Evolutionary conservation across 257 asterid species (phyloP).

Genomic region (Plantago major): DNA sequence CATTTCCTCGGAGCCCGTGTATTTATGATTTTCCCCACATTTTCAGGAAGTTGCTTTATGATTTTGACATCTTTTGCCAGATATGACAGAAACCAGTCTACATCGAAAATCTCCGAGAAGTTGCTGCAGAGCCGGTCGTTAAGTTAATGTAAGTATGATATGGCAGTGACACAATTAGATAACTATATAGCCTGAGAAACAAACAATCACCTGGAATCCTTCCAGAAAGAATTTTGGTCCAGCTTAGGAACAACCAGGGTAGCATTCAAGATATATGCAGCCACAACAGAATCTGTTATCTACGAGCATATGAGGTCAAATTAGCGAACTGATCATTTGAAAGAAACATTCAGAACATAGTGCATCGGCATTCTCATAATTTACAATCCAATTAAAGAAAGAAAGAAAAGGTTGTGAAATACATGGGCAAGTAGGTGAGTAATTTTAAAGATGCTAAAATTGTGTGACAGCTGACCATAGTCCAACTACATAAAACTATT

Average conservation of each 20-base stretch:
- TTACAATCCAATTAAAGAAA: no score
- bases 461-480: no score
- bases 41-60: slow-evolving; percentile 43
- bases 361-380: not conserved
- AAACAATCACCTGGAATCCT: slow-evolving; percentile 53
- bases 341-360: not conserved
- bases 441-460: no score
- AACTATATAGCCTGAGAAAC: not conserved
- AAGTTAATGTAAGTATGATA: not conserved
- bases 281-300: slow-evolving; percentile 82
- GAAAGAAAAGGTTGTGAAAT: no score
- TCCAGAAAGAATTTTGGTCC: slow-evolving; percentile 80
- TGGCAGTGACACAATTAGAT: not conserved
- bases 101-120: slow-evolving; percentile 73
- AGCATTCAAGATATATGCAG: slow-evolving; percentile 71
- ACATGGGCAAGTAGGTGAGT: no score
- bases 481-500: no score
- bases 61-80: slow-evolving; percentile 51
- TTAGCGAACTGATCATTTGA: not conserved
- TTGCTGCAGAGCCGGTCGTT: slow-evolving; percentile 42
- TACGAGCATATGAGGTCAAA: slow-evolving; percentile 24
- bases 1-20: slow-evolving; percentile 74
- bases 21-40: slow-evolving; percentile 35
- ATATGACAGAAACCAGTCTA: slow-evolving; percentile 44
- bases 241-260: slow-evolving; percentile 64